Evolutionary conservation across 306 rosid species (phyloP), one percentile per base, ranked within the genome.

Genomic region (Castanospermum australe): DNA sequence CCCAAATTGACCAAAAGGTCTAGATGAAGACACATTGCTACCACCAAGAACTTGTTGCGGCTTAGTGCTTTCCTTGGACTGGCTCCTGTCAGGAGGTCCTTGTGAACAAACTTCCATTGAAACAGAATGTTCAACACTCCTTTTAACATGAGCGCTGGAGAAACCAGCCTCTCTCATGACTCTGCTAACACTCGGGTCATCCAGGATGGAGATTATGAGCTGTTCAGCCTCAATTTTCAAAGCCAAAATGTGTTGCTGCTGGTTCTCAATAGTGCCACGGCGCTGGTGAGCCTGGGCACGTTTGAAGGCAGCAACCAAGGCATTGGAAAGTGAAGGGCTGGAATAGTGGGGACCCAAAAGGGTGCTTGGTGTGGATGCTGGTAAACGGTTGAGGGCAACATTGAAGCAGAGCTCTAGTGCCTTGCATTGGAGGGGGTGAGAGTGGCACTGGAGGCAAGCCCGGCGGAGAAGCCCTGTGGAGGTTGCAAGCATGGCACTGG

Each of bases 101-200:
- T 79, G 85, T 38, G 95, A 85, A 81, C 82, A 84, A 75, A 88
- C 83, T 52, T 91, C 97, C 17, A 84, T 28, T 24, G 95, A 88
- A 80, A 87, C 87, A 52, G 91, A 61, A 76, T 91, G 94, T 48
- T 93, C 95, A 28, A 93, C 97, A 60, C 84, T 83, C 66, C 12
- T 80, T 82, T 93, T 93, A 1, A 93, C 89, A 66, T 84, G 90
- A 55, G 95, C 64, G 50, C 98, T 93, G 2, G 97, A 90, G 79
- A 93, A 93, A 78, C 97, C 95, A 77, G 98, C 98, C 79, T 93
- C 98, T 76, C 98, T 88, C 98, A 93, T 93, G 71, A 93, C 98
- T 66, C 98, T 84, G 35, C 98, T 93, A 14, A 93, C 98, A 86
- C 97, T 91, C 0, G 98, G 98, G 67, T 93, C 98, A 85, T 93